phyloP scores from a whole-genome alignment of 305 asterid genomes.

The Nicotiana rustica region DNA sequence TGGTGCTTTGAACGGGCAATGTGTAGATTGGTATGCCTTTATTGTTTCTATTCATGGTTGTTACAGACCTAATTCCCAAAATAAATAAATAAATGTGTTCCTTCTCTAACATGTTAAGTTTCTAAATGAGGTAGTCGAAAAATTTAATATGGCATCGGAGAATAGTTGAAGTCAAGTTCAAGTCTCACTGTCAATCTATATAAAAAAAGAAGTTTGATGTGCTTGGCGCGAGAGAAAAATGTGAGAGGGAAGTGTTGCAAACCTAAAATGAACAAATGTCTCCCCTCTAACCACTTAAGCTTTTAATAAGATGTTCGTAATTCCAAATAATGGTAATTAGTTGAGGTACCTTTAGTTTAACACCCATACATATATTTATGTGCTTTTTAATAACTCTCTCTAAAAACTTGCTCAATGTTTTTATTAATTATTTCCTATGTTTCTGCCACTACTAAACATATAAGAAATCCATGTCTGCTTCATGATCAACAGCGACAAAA shows the following conservation, averaged over 20 bases:
- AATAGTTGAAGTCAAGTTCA: neutral
- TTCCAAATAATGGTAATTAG: neutral
- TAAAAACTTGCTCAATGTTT: neutral
- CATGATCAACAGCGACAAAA: constrained; percentile 69
- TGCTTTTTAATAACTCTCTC: neutral
- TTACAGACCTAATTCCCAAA: neutral
- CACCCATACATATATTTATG: neutral
- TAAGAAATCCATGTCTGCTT: constrained; percentile 39
- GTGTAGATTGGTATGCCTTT: constrained; percentile 80
- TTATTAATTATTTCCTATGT: neutral
- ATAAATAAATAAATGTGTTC: neutral
- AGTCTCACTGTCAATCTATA: neutral
- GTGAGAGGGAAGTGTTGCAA: neutral
- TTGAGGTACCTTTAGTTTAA: neutral
- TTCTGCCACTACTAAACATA: constrained; percentile 4
- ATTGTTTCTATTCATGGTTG: neutral
- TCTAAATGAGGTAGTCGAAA: neutral
- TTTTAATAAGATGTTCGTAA: neutral
- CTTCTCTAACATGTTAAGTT: neutral
- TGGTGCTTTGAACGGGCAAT: constrained; percentile 98
- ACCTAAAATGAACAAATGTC: neutral
- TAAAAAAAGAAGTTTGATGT: neutral
- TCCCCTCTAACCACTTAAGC: neutral
- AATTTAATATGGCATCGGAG: neutral
- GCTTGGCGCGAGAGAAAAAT: neutral